Evolutionary conservation across 306 rosid species (phyloP).

Genomic region (Trifolium fragiferum): DNA sequence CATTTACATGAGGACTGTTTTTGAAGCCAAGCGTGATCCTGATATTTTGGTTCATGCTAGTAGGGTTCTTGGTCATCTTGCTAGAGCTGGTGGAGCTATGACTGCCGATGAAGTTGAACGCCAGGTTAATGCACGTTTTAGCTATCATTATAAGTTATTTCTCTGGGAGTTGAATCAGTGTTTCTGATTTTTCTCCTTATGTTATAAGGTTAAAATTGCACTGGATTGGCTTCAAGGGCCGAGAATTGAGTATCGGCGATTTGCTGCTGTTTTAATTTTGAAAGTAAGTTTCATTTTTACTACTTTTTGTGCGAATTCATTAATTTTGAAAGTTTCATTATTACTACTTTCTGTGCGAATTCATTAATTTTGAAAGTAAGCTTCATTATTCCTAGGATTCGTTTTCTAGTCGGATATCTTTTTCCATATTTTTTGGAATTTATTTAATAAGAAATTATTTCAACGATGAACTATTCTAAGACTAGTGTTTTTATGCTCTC

Average conservation of each 20-base stretch:
- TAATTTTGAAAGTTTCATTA: background rate
- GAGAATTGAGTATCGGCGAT: constrained; percentile 90
- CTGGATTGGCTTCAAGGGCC: constrained; percentile 87
- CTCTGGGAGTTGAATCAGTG: constrained; percentile 13
- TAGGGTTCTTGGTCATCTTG: constrained; percentile 93
- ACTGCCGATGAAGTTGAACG: constrained; percentile 97
- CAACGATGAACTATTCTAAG: background rate
- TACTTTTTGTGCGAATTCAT: constrained; percentile 6
- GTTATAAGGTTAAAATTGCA: constrained; percentile 77
- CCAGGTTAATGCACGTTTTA: constrained; percentile 61
- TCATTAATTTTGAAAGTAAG: too few species aligned
- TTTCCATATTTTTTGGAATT: background rate
- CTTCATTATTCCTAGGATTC: background rate
- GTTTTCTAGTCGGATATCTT: background rate
- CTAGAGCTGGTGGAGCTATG: constrained; percentile 98
- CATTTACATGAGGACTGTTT: constrained; percentile 78
- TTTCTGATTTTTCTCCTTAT: constrained; percentile 32
- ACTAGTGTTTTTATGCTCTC: constrained; percentile 30
- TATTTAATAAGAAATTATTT: constrained; percentile 9
- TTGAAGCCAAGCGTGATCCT: constrained; percentile 88
- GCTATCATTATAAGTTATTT: background rate
- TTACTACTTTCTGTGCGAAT: too few species aligned
- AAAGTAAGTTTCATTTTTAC: constrained; percentile 64
- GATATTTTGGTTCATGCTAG: constrained; percentile 91
- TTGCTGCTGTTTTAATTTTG: constrained; percentile 92